Conservation (phyloP, 805 yeast genomes). For the Metschnikowia lachancei region DNA sequence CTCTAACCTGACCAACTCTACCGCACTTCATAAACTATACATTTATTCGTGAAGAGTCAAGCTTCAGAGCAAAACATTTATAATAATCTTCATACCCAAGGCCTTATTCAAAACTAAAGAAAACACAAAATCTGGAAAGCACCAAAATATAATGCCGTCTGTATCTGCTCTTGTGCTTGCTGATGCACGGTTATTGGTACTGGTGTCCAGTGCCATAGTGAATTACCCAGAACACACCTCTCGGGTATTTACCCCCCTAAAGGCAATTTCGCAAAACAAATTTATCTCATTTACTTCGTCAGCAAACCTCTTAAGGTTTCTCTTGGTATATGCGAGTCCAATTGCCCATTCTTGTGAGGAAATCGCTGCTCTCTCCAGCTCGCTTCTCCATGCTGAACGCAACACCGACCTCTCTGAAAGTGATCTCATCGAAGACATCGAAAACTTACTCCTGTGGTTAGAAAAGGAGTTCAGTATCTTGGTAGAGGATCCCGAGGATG, state of each 20-base stretch:
- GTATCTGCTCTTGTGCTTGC: constrained; percentile 2
- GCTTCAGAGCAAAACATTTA: too few relatives aligned
- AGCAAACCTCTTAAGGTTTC: constrained; percentile 10
- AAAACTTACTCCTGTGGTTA: constrained; percentile 11
- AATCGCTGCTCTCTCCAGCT: constrained; percentile 5
- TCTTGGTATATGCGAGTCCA: constrained; percentile 15
- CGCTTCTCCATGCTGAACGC: constrained; percentile 4
- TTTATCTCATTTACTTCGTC: constrained; percentile 10
- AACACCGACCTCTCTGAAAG: not conserved
- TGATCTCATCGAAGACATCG: constrained; percentile 14
- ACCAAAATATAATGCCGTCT: not conserved
- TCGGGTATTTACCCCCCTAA: constrained; percentile 6
- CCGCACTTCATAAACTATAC: too few relatives aligned
- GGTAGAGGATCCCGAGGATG: constrained; percentile 3
- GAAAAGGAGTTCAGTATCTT: constrained; percentile 1
- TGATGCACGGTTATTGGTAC: constrained; percentile 16
- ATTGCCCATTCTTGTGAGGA: constrained; percentile 3
- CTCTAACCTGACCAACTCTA: too few relatives aligned
- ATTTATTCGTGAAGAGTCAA: too few relatives aligned
- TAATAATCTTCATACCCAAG: too few relatives aligned
- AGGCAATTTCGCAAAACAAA: constrained; percentile 2
- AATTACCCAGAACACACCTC: constrained; percentile 7
- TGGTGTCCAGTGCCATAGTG: constrained; percentile 7
- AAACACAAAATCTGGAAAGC: too few relatives aligned
- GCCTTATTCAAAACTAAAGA: too few relatives aligned